phyloP scores from a whole-genome alignment of 1,284 basidiomycete genomes.

The Puccinia hordei region DNA sequence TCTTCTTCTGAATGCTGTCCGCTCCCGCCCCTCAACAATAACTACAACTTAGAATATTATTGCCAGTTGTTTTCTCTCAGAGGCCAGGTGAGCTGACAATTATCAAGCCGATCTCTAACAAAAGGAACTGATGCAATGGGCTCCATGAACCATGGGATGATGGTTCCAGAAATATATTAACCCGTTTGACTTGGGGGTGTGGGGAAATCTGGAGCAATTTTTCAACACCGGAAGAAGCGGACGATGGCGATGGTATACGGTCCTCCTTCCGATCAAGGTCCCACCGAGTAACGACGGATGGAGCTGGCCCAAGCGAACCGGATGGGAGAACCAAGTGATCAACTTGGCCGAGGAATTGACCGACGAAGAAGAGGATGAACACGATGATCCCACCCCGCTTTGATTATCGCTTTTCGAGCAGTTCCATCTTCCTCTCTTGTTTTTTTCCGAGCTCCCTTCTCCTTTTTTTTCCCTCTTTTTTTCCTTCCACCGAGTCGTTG shows the following conservation, averaged over 20 bases:
- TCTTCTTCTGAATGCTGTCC: too few relatives aligned
- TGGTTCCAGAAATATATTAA: conserved; percentile 69
- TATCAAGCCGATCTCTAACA: not conserved
- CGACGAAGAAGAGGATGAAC: conserved; percentile 51
- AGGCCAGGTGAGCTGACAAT: conserved; percentile 10
- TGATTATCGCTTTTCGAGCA: not conserved
- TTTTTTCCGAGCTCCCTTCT: not conserved
- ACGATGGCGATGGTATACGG: conserved; percentile 76
- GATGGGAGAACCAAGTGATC: conserved; percentile 62
- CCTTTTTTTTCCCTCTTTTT: too few relatives aligned
- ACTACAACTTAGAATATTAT: conserved; percentile 18
- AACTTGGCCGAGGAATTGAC: conserved; percentile 65
- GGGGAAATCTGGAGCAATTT: conserved; percentile 76
- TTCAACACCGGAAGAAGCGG: conserved; percentile 76
- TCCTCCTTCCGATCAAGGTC: conserved; percentile 77
- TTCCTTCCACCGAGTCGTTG: too few relatives aligned
- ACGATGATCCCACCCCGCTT: not conserved
- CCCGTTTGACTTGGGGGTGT: conserved; percentile 79
- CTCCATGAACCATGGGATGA: too few relatives aligned
- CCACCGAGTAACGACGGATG: conserved; percentile 83
- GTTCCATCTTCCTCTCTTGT: not conserved
- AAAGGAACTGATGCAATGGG: not conserved
- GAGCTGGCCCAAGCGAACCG: conserved; percentile 72
- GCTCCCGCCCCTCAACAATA: too few relatives aligned
- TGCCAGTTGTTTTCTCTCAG: not conserved